phyloP scores from a whole-genome alignment of 345 rosid genomes.

The Citrus unshiu region DNA sequence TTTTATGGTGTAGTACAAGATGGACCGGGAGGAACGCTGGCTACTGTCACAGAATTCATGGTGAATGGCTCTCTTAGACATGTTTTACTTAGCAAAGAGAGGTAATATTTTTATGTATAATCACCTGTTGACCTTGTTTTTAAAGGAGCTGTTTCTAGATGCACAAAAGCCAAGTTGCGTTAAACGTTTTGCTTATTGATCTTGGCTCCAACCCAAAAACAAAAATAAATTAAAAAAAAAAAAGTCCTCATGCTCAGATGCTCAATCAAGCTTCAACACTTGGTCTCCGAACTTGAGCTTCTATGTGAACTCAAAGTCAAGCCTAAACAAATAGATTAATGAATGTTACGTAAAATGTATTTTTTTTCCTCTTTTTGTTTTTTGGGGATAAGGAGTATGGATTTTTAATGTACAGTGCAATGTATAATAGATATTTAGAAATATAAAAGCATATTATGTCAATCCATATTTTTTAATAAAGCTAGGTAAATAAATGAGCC shows the following conservation, averaged over 20 bases:
- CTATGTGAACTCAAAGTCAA: background rate
- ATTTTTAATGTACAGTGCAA: background rate
- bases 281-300: background rate
- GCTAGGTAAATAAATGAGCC: background rate
- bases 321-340: background rate
- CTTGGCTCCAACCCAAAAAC: background rate
- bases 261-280: background rate
- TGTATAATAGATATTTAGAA: background rate
- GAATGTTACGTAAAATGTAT: background rate
- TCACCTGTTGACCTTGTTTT: background rate
- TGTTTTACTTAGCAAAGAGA: constrained; percentile 84
- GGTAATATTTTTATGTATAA: constrained; percentile 36
- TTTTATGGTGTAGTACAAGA: constrained; percentile 97
- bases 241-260: background rate
- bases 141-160: background rate
- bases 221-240: background rate
- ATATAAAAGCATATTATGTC: background rate
- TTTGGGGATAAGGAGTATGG: background rate
- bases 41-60: constrained; percentile 96
- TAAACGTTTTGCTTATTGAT: background rate
- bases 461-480: background rate
- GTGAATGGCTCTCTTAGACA: constrained; percentile 97
- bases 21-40: constrained; percentile 92
- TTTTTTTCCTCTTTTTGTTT: background rate
- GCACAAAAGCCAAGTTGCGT: background rate